Base-by-base conservation (phyloP, 2,329 filamentous ascomycete species). In the Diaporthe sp. region DNA sequence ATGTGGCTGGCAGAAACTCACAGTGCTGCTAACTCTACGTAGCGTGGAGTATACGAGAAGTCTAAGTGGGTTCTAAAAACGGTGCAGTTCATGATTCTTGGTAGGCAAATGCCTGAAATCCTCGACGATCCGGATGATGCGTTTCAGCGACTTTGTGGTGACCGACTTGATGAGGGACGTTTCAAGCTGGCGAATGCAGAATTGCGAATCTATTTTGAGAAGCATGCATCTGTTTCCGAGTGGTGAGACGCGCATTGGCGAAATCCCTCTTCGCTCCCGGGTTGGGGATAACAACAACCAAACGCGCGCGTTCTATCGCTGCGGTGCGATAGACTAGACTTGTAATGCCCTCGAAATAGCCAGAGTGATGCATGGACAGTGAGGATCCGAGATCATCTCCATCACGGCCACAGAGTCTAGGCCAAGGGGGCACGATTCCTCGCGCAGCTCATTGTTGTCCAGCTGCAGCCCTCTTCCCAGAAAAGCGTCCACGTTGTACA, bases 171-270 rank as follows among this genome's bases (percentile, higher is more conserved):
- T 4, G 31, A 53, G 31, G 31, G 47, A 39, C 47, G 47, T 53
- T 53, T 68, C 65, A 68, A 68, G 31, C 31, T 42, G 47, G 28
- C 28, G 65, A 28, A 39, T 10, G 47, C n/a, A 42, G 34, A 70
- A 53, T 31, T n/a, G 65, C 28, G 49, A 15, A 70, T 70, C 65
- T 70, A 70, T 70, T 70, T 70, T 55, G 47, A 55, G 65, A 42
- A 55, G 1, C 47, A 25, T 25, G 22, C 15, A 13, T 28, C 47
- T 70, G 47, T 42, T 70, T 42, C 65, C 31, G 10, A 39, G 34
- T 55, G 47, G n/a, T 42, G 47, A 70, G 65, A 70, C 65, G 34
- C 49, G 49, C 22, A 55, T 55, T 70, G 49, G 65, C 65, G n/a
- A 55, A 51, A 17, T 53, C 8, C 47, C 44, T 39, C 13, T 53